phyloP scores from a whole-genome alignment of 768 basidiomycete genomes.

The Podaxis rugospora region DNA sequence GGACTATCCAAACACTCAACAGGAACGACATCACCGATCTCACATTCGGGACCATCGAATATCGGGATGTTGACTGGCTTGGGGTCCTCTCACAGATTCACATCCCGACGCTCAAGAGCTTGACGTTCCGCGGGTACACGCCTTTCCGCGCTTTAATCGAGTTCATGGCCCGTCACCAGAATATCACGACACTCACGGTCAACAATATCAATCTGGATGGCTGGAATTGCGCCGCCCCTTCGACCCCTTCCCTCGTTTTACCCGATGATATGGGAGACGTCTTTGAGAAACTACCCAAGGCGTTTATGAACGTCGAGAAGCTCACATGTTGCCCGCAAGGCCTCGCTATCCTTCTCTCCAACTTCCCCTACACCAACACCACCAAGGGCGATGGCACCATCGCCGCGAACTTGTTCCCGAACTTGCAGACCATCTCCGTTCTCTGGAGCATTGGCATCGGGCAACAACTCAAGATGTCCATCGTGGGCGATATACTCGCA shows the following conservation, averaged over 20 bases:
- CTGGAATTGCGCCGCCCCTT: neutral
- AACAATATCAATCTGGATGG: conserved; percentile 1
- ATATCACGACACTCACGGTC: neutral
- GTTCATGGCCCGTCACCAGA: neutral
- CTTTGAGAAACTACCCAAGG: neutral
- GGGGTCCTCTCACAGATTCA: conserved; percentile 1
- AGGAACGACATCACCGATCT: conserved; percentile 8
- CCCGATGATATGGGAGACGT: neutral
- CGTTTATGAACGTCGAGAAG: conserved; percentile 1
- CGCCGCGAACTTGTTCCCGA: neutral
- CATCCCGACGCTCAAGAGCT: neutral
- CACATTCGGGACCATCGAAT: conserved; percentile 9
- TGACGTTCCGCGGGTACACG: conserved; percentile 7
- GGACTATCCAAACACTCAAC: conserved; percentile 14
- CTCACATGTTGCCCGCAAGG: conserved; percentile 8
- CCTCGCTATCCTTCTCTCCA: neutral
- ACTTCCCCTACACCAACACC: neutral
- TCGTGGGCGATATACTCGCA: neutral
- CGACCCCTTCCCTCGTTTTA: neutral
- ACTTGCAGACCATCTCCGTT: neutral
- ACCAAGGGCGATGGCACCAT: neutral
- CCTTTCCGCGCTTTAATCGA: neutral
- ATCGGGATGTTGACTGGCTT: conserved; percentile 2
- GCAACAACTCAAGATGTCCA: conserved; percentile 6
- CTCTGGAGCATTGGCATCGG: conserved; percentile 8